Percentiles rank a stretch among this genome's conserved stretches.
Evolutionary conservation across 257 asterid species (phyloP).

Genomic region (Solanum pimpinellifolium): DNA sequence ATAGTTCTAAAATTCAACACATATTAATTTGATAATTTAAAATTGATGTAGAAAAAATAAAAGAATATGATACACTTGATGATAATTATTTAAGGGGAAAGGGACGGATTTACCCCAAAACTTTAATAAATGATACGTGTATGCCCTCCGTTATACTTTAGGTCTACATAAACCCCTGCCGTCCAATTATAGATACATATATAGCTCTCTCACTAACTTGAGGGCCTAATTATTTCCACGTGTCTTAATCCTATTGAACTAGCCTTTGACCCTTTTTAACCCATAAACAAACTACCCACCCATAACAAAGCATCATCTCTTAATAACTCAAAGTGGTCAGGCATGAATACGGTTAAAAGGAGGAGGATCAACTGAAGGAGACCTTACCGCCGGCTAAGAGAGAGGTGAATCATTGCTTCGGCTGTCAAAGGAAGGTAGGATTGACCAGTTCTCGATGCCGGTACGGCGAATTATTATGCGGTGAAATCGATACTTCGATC

Average conservation of each 20-base stretch:
- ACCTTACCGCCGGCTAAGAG: slow-evolving; percentile 21
- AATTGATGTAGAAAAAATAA: background rate
- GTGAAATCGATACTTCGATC: slow-evolving; percentile 75
- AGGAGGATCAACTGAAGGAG: background rate
- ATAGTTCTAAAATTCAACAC: background rate
- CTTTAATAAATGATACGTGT: too few relatives aligned
- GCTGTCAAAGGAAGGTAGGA: slow-evolving; percentile 82
- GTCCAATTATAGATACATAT: too few relatives aligned
- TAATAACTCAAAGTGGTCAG: too few relatives aligned
- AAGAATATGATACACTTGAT: background rate
- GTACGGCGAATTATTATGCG: slow-evolving; percentile 79
- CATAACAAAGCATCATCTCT: too few relatives aligned
- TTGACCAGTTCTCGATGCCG: slow-evolving; percentile 82
- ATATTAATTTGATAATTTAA: background rate
- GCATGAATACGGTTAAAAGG: background rate
- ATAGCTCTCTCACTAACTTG: too few relatives aligned
- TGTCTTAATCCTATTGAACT: too few relatives aligned
- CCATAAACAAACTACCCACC: too few relatives aligned
- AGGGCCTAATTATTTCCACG: too few relatives aligned
- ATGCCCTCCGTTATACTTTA: too few relatives aligned
- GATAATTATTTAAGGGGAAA: background rate
- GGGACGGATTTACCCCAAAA: too few relatives aligned
- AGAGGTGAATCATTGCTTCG: slow-evolving; percentile 68
- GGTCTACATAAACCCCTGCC: too few relatives aligned
- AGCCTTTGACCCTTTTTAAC: too few relatives aligned